Conservation (phyloP, 331 rosid genomes). For the Spiraea crenata region DNA sequence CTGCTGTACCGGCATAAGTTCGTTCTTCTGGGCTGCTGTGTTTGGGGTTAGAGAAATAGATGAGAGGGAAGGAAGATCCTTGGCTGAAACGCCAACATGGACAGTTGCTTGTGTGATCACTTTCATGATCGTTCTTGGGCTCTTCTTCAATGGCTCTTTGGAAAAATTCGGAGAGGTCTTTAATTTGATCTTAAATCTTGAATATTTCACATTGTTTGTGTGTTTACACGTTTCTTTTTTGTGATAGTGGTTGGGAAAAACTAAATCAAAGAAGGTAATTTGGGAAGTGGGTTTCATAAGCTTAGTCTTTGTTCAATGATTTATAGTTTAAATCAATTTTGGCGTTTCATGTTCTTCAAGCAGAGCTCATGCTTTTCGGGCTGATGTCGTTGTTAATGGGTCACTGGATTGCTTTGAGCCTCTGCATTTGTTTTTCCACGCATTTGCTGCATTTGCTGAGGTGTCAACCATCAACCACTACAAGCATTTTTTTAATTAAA, state of each 20-base stretch:
- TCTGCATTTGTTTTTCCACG: too few relatives aligned
- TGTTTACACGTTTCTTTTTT: not conserved
- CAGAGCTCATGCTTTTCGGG: conserved; percentile 93
- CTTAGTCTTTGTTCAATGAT: not conserved
- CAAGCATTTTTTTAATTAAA: too few relatives aligned
- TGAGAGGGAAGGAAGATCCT: conserved; percentile 60
- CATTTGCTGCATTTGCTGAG: too few relatives aligned
- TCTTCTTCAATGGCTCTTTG: conserved; percentile 51
- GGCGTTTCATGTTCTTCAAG: conserved; percentile 20
- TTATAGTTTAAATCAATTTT: not conserved
- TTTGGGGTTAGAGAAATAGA: conserved; percentile 37
- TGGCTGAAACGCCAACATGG: conserved; percentile 80
- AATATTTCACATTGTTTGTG: not conserved
- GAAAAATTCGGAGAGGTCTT: conserved; percentile 46
- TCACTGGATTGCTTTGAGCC: conserved; percentile 70
- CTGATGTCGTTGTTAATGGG: conserved; percentile 87
- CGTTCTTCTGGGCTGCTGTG: not conserved
- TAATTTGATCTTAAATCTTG: not conserved
- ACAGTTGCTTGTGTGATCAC: conserved; percentile 76
- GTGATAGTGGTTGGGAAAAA: conserved; percentile 67
- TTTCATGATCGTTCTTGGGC: conserved; percentile 58
- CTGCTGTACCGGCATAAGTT: not conserved
- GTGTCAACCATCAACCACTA: too few relatives aligned
- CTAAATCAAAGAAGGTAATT: conserved; percentile 75
- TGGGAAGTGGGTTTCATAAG: not conserved